Evolutionary conservation across 345 rosid species (phyloP).

Genomic region (Populus pruinosa): DNA sequence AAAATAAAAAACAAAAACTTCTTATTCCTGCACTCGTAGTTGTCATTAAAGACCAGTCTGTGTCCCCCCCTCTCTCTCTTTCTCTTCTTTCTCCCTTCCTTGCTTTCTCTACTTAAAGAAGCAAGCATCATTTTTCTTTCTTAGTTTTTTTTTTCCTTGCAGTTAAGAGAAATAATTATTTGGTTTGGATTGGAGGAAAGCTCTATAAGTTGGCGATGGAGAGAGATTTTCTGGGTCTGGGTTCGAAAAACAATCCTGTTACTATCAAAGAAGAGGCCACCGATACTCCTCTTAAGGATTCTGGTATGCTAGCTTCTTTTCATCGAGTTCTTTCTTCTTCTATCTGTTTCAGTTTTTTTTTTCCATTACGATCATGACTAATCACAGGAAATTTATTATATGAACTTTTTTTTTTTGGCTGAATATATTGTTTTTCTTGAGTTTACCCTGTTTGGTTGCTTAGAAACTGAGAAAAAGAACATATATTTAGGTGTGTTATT

Average conservation of each 20-base stretch:
- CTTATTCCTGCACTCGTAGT: background rate
- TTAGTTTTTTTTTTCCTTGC: background rate
- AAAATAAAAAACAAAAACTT: background rate
- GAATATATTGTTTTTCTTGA: background rate
- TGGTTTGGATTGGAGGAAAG: background rate
- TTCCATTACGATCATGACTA: background rate
- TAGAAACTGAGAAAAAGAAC: background rate
- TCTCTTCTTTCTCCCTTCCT: background rate
- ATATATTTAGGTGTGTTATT: background rate
- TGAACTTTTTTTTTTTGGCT: background rate
- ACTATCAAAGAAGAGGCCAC: slow-evolving; percentile 43
- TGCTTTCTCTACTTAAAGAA: slow-evolving; percentile 3
- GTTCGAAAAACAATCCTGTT: slow-evolving; percentile 34
- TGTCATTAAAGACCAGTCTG: background rate
- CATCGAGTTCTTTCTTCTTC: background rate
- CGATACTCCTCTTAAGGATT: slow-evolving; percentile 36
- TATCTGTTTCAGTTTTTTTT: background rate
- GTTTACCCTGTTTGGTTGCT: background rate
- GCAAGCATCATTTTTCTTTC: slow-evolving; percentile 2
- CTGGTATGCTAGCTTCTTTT: slow-evolving; percentile 28
- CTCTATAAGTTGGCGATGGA: slow-evolving; percentile 30
- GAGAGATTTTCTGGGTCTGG: slow-evolving; percentile 55
- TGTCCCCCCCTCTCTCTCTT: background rate
- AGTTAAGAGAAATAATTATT: background rate
- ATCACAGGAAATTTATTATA: background rate